phyloP scores from a whole-genome alignment of 768 basidiomycete species.

The Ramaria sp. region DNA sequence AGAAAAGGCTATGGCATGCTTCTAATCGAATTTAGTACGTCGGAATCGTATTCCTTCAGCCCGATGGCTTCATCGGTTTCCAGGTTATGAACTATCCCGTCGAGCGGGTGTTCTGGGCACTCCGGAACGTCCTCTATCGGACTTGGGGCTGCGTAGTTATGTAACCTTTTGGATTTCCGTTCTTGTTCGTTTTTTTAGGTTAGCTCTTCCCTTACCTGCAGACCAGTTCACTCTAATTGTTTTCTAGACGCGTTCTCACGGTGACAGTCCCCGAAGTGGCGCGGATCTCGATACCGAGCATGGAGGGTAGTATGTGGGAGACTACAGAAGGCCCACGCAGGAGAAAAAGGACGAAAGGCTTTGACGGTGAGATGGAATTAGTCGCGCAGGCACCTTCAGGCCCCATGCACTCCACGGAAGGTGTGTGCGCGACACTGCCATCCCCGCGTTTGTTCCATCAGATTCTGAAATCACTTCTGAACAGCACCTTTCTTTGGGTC shows the following conservation, averaged over 20 bases:
- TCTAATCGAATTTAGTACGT: constrained; percentile 95
- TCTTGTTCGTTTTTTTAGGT: constrained; percentile 78
- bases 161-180: constrained; percentile 80
- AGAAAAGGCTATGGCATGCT: constrained; percentile 86
- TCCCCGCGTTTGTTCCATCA: not conserved
- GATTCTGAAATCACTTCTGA: not conserved
- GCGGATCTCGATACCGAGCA: constrained; percentile 16
- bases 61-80: not conserved
- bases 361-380: constrained; percentile 52
- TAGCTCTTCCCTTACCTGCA: constrained; percentile 13
- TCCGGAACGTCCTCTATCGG: constrained; percentile 91
- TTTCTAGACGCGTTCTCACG: constrained; percentile 41
- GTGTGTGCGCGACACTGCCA: not conserved
- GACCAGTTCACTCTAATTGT: not conserved
- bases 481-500: constrained; percentile 29
- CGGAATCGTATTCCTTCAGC: not conserved
- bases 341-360: constrained; percentile 52
- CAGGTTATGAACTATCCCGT: constrained; percentile 89
- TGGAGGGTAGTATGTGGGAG: constrained; percentile 20
- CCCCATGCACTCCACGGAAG: constrained; percentile 24
- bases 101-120: constrained; percentile 73
- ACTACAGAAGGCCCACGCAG: constrained; percentile 13
- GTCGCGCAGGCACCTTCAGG: constrained; percentile 25
- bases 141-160: constrained; percentile 86
- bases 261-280: constrained; percentile 44